These are phyloP conservation scores for Boletus sp. DNA, from an alignment of 1,284 basidiomycete species.

Conservation along the genomic window DNA sequence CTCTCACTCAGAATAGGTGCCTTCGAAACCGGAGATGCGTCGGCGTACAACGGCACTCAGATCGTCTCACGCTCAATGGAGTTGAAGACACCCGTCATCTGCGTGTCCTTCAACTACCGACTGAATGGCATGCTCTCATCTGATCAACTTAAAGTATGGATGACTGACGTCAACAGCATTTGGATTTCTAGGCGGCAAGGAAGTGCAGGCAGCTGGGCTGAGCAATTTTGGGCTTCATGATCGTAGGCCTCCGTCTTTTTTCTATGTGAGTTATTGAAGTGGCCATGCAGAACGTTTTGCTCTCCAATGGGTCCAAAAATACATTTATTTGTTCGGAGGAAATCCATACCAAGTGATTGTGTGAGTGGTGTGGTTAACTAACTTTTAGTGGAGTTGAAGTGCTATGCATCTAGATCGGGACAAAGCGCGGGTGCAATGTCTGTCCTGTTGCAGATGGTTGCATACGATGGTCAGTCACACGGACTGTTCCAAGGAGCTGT, in stretches of 20 bases:
- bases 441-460: background rate
- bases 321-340: constrained; percentile 3
- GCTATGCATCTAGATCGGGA: constrained; percentile 47
- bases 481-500: constrained; percentile 44
- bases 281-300: constrained; percentile 2
- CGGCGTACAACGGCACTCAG: constrained; percentile 24
- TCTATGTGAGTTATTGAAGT: background rate
- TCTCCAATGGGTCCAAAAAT: constrained; percentile 6
- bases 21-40: constrained; percentile 26
- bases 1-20: constrained; percentile 12
- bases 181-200: constrained; percentile 24
- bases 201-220: background rate
- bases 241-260: background rate
- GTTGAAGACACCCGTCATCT: constrained; percentile 33
- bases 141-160: too few relatives aligned
- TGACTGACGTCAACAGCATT: constrained; percentile 15
- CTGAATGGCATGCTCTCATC: constrained; percentile 24
- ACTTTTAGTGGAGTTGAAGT: background rate
- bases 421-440: constrained; percentile 56
- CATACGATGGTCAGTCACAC: constrained; percentile 36
- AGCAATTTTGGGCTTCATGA: constrained; percentile 2
- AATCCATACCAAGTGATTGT: background rate
- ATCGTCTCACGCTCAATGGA: constrained; percentile 31
- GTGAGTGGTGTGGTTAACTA: background rate
- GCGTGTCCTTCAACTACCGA: constrained; percentile 42